phyloP scores from a whole-genome alignment of 768 basidiomycete species.

The Saitozyma sp. region DNA sequence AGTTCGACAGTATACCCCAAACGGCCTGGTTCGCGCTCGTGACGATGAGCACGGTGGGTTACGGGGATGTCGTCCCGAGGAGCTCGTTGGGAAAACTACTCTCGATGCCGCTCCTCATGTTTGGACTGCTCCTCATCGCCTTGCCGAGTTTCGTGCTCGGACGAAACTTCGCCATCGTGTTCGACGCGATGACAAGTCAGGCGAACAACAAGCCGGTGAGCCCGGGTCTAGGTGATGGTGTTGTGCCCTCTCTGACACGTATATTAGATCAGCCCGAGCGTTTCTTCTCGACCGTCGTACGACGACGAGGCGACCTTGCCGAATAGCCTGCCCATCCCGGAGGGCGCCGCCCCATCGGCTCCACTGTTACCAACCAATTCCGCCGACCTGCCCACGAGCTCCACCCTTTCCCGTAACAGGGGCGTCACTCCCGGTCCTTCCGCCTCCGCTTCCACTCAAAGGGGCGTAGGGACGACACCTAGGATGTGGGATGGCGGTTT shows the following conservation, averaged over 20 bases:
- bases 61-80: slow-evolving; percentile 86
- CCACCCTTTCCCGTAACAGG: neutral
- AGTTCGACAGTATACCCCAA: slow-evolving; percentile 65
- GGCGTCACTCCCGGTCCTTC: neutral
- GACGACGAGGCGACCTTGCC: no score
- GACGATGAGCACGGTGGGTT: slow-evolving; percentile 83
- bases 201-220: slow-evolving; percentile 26
- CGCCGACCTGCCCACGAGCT: slow-evolving; percentile 4
- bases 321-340: no score
- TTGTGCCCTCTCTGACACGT: no score
- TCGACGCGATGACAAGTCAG: slow-evolving; percentile 69
- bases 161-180: slow-evolving; percentile 84
- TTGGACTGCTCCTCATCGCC: slow-evolving; percentile 83
- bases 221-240: neutral
- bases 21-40: slow-evolving; percentile 68
- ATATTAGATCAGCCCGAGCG: no score
- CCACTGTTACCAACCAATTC: slow-evolving; percentile 5
- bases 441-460: no score
- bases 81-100: slow-evolving; percentile 83
- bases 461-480: neutral
- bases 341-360: neutral
- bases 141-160: slow-evolving; percentile 89
- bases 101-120: slow-evolving; percentile 80
- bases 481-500: slow-evolving; percentile 33
- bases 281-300: no score